These are phyloP conservation scores for Fusarium compactum DNA, from an alignment of 2,329 filamentous ascomycete genomes.

Conservation along the genomic window DNA sequence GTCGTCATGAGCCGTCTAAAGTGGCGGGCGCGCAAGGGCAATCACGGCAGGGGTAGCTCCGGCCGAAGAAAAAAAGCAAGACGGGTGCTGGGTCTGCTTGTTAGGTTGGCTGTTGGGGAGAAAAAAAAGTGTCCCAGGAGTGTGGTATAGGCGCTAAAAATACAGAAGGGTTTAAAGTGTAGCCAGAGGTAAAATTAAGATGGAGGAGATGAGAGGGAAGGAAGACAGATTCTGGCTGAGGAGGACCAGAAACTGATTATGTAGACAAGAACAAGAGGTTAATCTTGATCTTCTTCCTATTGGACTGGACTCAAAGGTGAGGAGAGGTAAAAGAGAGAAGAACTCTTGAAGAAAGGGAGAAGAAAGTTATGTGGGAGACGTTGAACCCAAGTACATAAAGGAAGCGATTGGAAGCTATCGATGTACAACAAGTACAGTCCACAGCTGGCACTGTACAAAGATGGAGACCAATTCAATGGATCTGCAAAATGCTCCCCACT, in stretches of 20 bases:
- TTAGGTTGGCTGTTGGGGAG: slow-evolving; percentile 35
- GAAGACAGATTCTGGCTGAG: slow-evolving; percentile 30
- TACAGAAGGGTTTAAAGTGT: slow-evolving; percentile 42
- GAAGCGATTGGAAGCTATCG: slow-evolving; percentile 25
- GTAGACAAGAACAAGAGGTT: slow-evolving; percentile 27
- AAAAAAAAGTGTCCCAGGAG: slow-evolving; percentile 30
- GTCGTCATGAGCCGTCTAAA: slow-evolving; percentile 47
- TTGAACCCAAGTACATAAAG: slow-evolving; percentile 41
- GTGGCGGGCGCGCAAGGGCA: slow-evolving; percentile 35
- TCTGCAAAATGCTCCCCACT: slow-evolving; percentile 37
- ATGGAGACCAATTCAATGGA: slow-evolving; percentile 39
- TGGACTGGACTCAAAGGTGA: neutral
- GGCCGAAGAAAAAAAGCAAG: slow-evolving; percentile 38
- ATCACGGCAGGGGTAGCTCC: slow-evolving; percentile 46
- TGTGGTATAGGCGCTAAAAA: slow-evolving; percentile 48
- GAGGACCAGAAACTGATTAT: slow-evolving; percentile 32
- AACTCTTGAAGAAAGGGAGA: slow-evolving; percentile 7
- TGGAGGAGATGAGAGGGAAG: slow-evolving; percentile 23
- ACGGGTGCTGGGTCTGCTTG: slow-evolving; percentile 29
- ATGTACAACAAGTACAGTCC: slow-evolving; percentile 3
- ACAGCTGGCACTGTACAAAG: slow-evolving; percentile 1
- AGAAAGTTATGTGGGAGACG: slow-evolving; percentile 39
- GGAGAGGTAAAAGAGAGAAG: slow-evolving; percentile 6
- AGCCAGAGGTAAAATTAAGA: slow-evolving; percentile 31
- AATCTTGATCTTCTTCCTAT: slow-evolving; percentile 31